These are phyloP conservation scores for Botryotinia convoluta DNA, from an alignment of 2,329 filamentous ascomycete genomes.

Conservation along the genomic window DNA sequence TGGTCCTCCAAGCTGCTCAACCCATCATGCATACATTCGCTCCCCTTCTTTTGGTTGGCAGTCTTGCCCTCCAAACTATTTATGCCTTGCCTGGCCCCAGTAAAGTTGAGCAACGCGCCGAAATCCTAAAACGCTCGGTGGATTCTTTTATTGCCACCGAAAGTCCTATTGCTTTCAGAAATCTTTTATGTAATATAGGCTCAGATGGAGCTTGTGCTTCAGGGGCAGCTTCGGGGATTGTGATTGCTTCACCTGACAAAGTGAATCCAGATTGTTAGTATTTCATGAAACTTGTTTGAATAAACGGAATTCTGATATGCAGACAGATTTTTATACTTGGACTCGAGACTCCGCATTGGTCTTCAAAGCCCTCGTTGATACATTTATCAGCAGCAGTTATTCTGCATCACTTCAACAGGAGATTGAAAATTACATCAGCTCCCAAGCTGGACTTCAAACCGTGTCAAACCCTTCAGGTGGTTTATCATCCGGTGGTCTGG, in stretches of 20 bases:
- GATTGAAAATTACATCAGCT: conserved; percentile 66
- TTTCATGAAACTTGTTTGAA: not conserved
- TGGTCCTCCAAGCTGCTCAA: conserved; percentile 21
- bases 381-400: conserved; percentile 55
- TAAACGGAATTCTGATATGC: conserved; percentile 13
- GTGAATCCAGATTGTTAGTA: conserved; percentile 53
- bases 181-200: conserved; percentile 60
- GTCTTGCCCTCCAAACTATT: conserved; percentile 50
- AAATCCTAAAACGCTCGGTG: conserved; percentile 48
- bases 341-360: conserved; percentile 70
- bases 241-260: conserved; percentile 57
- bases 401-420: conserved; percentile 45
- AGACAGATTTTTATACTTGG: conserved; percentile 75
- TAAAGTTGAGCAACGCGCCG: conserved; percentile 35
- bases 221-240: conserved; percentile 50
- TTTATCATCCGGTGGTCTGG: conserved; percentile 53
- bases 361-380: conserved; percentile 66
- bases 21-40: conserved; percentile 52
- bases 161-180: conserved; percentile 49
- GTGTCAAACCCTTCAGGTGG: conserved; percentile 54
- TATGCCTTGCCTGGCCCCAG: conserved; percentile 46
- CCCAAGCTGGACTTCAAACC: conserved; percentile 58
- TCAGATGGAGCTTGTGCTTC: conserved; percentile 49
- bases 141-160: conserved; percentile 54
- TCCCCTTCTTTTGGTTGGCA: conserved; percentile 51